Evolutionary conservation across 2,329 filamentous ascomycete genomes (phyloP), one percentile per base, ranked within the genome.

Genomic region (Diaporthe ilicicola): DNA sequence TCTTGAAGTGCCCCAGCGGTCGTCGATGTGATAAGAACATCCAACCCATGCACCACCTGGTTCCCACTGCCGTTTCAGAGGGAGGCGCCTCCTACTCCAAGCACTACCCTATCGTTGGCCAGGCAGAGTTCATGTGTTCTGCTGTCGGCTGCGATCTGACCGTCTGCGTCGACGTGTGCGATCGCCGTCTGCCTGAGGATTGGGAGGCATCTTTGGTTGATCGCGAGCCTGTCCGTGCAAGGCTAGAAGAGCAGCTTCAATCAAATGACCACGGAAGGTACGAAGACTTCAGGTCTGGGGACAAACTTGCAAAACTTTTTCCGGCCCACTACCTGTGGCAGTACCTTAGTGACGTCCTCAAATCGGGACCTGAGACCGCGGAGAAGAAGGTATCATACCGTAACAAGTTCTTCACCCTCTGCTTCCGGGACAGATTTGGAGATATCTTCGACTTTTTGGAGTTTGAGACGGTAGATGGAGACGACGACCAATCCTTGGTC

Each of bases 241-340:
- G 84, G 39, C 76, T 88, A 4, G 75, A 67, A 5, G 39, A 77
- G 1, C 65, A 76, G 1, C 83, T 85, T 1, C 80, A 81, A 37
- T 77, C 79, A 37, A 75, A 83, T 9, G 87, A 90, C 39, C 85
- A 87, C 0, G 80, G 79, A 0, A 81, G 88, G 9, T 90, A 86
- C 73, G 77, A 80, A 4, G 81, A 83, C 24, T 80, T 84, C 1
- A 78, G 81, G 2, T 79, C 84, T 17, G 39, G 50, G 27, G 72
- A 73, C 15, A 72, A 65, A 34, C 61, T 67, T 10, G 42, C 48
- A 12, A 72, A 69, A n/a, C 70, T 72, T 8, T 44, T 72, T 7
- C 72, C 72, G 17, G 68, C 62, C 37, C 67, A 70, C 44, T 73
- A 73, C 29, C 56, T 73, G n/a, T 64, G 62, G 53, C 67, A 70